Base-by-base conservation (phyloP, 768 basidiomycete genomes). In the Tylopilus sp. region DNA sequence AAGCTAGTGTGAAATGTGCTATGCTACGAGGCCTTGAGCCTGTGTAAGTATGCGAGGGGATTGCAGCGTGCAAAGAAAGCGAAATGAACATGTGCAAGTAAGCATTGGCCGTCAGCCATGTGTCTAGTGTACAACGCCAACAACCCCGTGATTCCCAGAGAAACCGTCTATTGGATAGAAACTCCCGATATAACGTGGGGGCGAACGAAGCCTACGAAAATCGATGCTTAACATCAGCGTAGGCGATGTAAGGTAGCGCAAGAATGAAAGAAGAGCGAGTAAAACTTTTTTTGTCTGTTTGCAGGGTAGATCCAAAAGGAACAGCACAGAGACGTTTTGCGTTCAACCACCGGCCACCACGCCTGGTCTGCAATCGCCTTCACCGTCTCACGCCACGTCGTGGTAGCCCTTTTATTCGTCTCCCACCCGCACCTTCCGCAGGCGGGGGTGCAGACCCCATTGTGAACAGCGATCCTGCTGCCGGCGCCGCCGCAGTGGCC, bases 371-470 rank as follows among this genome's bases (percentile, higher is more conserved):
- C 33, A 36, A 41, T 57, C 47, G 48, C 18, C 40, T 26, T 65
- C 41, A 59, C 38, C 67, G 64, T 52, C 67, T 66, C 41, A 18
- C 58, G 35, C 68, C 69, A 3, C 67, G 75, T 42, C 69, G 79
- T 40, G 82, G 82, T 42, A 84, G 71, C 49, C 79, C 81, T 68
- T 80, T 81, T 41, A 83, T 76, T 44, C 73, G 72, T 40, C 79
- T 72, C 18, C 57, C 62, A 47, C 71, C 73, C 33, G 62, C 52
- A 39, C 69, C 72, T 33, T 64, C 48, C 57, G 70, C 36, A 4
- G 74, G 67, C 22, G 75, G 57, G 17, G 83, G 78, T 2, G 79
- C 75, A 42, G 83, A 72, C 26, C 83, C 83, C 47, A 85, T 83
- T 12, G 82, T 85, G 59, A 85, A 85, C 31, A 85, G 53, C 3